Evolutionary conservation across 108 stramenopile species (phyloP).

Genomic region (Stephanodiscus triporus): DNA sequence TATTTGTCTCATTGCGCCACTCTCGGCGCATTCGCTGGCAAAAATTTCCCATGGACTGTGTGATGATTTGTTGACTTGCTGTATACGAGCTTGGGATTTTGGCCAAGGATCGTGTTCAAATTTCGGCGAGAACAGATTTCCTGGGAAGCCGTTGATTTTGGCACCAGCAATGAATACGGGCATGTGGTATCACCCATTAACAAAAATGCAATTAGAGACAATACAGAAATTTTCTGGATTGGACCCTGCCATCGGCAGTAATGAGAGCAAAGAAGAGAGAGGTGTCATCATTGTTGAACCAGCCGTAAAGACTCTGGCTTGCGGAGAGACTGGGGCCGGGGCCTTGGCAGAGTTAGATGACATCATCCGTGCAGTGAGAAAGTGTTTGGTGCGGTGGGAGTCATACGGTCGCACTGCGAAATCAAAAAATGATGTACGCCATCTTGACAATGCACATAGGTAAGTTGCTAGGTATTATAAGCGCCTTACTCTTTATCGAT

Average conservation of each 20-base stretch:
- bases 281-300: conserved; percentile 62
- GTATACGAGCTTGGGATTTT: conserved; percentile 90
- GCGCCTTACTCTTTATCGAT: neutral
- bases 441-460: neutral
- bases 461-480: neutral
- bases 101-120: conserved; percentile 34
- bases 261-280: neutral
- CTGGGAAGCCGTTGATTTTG: conserved; percentile 79
- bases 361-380: conserved; percentile 53
- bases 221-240: conserved; percentile 52
- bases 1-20: conserved; percentile 75
- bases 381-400: conserved; percentile 11
- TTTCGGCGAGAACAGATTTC: conserved; percentile 10
- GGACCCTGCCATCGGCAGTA: neutral
- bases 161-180: conserved; percentile 96
- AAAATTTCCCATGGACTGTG: conserved; percentile 86
- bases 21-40: conserved; percentile 86
- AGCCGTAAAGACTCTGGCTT: conserved; percentile 76
- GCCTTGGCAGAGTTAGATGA: conserved; percentile 78
- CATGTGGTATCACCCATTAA: conserved; percentile 94
- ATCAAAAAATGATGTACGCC: conserved; percentile 39
- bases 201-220: conserved; percentile 61
- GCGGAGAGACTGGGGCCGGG: conserved; percentile 87
- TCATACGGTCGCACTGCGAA: neutral
- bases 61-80: conserved; percentile 87